A percentile compares a stretch with the other conserved stretches of the same genome.
Conservation (phyloP, 345 rosid genomes). For the Eucalyptus pauciflora region DNA sequence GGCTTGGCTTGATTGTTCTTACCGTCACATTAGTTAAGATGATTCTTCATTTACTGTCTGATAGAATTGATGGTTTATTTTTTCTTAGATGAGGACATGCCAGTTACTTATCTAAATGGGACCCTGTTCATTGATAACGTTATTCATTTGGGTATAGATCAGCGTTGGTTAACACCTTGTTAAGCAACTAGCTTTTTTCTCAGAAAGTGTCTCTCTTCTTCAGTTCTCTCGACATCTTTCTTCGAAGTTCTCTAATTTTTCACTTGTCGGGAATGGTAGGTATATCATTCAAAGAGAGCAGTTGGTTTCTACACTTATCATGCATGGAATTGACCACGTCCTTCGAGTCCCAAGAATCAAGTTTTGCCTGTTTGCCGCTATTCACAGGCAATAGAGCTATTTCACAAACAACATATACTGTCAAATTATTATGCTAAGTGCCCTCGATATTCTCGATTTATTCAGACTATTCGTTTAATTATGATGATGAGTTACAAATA, state of each 20-base stretch:
- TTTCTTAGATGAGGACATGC: rapidly evolving
- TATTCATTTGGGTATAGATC: too few species aligned
- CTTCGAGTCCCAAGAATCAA: background rate
- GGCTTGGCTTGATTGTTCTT: background rate
- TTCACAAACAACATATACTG: too few species aligned
- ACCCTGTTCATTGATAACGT: too few species aligned
- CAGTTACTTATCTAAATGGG: background rate
- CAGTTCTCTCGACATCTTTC: background rate
- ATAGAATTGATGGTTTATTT: background rate
- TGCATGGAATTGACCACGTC: background rate
- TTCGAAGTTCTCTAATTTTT: background rate
- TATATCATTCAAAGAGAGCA: background rate
- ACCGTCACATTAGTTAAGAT: rapidly evolving
- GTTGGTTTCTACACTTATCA: rapidly evolving
- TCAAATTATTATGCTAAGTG: too few species aligned
- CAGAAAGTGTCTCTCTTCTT: background rate
- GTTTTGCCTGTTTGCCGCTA: background rate
- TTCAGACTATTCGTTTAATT: too few species aligned
- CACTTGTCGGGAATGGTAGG: background rate
- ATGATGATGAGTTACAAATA: too few species aligned
- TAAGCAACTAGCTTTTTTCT: too few species aligned
- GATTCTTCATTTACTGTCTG: background rate
- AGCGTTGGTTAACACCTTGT: rapidly evolving
- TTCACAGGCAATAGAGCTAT: too few species aligned
- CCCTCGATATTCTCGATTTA: too few species aligned